A percentile compares a stretch with the other conserved stretches of the same genome.
These are phyloP conservation scores for Aspergillus mulundensis DNA, from an alignment of 495 filamentous ascomycete genomes.

Conservation along the genomic window DNA sequence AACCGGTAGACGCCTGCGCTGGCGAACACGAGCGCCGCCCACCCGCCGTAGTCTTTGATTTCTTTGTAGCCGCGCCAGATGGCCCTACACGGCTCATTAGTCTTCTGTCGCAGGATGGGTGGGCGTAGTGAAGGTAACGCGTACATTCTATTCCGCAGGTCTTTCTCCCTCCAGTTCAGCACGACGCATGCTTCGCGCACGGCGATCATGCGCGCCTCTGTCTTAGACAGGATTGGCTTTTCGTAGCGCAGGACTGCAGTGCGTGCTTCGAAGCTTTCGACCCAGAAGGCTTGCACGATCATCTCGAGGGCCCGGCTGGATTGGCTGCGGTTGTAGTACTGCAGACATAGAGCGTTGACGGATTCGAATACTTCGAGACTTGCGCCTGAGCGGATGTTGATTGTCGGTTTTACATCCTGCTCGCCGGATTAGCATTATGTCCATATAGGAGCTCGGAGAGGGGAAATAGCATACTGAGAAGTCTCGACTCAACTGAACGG, in stretches of 20 bases:
- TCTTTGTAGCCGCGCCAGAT: constrained; percentile 26
- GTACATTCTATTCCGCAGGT: constrained; percentile 21
- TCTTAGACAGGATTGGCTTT: constrained; percentile 12
- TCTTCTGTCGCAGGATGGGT: no score
- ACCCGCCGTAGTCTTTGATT: constrained; percentile 23
- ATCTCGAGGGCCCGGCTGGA: constrained; percentile 24
- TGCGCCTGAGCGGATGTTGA: constrained; percentile 18
- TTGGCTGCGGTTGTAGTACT: constrained; percentile 23
- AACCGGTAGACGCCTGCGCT: constrained; percentile 21
- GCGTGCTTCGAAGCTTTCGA: constrained; percentile 20
- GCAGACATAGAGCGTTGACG: constrained; percentile 19
- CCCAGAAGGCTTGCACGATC: constrained; percentile 25
- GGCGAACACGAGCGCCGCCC: constrained; percentile 21
- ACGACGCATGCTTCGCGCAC: constrained; percentile 18
- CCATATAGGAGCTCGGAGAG: not conserved
- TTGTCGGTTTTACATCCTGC: constrained; percentile 13
- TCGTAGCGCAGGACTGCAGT: constrained; percentile 18
- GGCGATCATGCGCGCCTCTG: constrained; percentile 20
- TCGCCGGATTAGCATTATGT: not conserved
- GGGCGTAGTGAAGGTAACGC: not conserved
- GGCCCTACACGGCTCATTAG: constrained; percentile 3
- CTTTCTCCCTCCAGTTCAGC: constrained; percentile 22
- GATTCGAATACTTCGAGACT: constrained; percentile 19
- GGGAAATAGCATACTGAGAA: constrained; percentile 7
- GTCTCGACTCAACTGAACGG: constrained; percentile 13